Percentiles rank a stretch among this genome's conserved stretches.
Evolutionary conservation across 768 basidiomycete species (phyloP).

Genomic region (Podaxis sp.): DNA sequence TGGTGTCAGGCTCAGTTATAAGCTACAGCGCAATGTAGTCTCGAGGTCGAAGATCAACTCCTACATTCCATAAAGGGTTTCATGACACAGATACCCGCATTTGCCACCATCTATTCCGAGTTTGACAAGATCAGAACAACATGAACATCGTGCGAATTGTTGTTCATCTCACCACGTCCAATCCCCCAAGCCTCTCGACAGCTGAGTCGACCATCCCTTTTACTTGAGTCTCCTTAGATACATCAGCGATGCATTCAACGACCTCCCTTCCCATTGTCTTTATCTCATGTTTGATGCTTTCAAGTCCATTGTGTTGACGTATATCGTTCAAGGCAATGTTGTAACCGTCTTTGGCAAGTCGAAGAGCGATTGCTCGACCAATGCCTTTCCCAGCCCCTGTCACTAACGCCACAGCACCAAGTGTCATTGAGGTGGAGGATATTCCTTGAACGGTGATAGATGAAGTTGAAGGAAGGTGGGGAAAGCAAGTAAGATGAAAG

Average conservation of each 20-base stretch:
- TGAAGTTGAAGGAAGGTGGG: too few relatives aligned
- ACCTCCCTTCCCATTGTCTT: slow-evolving; percentile 22
- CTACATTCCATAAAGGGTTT: slow-evolving; percentile 17
- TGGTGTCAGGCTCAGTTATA: not conserved
- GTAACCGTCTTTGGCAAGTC: slow-evolving; percentile 46
- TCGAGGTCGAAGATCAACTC: not conserved
- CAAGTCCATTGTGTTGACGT: slow-evolving; percentile 22
- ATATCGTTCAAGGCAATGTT: slow-evolving; percentile 47
- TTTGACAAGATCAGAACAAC: not conserved
- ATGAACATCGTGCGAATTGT: not conserved
- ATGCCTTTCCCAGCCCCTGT: slow-evolving; percentile 46
- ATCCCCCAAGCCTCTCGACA: slow-evolving; percentile 33
- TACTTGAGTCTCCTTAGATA: slow-evolving; percentile 39
- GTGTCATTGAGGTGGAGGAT: too few relatives aligned
- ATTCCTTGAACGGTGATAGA: too few relatives aligned
- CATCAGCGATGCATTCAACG: slow-evolving; percentile 30
- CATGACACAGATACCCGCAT: slow-evolving; percentile 33
- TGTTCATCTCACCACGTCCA: slow-evolving; percentile 43
- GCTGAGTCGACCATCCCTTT: slow-evolving; percentile 33
- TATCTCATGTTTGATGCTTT: slow-evolving; percentile 27
- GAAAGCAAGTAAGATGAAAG: too few relatives aligned
- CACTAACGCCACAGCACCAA: too few relatives aligned
- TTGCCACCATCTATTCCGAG: slow-evolving; percentile 38
- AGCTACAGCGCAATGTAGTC: not conserved
- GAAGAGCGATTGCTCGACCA: slow-evolving; percentile 43